Conservation (phyloP, 768 basidiomycete genomes). For the Macrolepiota fuliginosa region DNA sequence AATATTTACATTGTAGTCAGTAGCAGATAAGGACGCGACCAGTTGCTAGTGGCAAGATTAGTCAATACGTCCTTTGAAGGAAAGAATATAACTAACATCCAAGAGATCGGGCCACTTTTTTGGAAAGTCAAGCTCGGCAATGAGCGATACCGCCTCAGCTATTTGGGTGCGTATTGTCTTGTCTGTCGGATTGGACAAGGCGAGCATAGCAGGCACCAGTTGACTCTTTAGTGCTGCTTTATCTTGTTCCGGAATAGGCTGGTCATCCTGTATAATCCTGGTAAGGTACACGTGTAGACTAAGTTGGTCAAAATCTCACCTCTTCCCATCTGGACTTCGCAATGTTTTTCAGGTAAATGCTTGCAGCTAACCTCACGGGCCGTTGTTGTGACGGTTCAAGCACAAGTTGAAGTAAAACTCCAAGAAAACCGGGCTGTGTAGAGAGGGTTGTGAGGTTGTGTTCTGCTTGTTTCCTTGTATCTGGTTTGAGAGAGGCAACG, state of each 20-base stretch:
- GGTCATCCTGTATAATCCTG: slow-evolving; percentile 55
- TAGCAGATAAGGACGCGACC: slow-evolving; percentile 72
- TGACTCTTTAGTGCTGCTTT: slow-evolving; percentile 69
- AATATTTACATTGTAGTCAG: slow-evolving; percentile 83
- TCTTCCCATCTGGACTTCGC: slow-evolving; percentile 88
- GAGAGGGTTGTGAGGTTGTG: slow-evolving; percentile 67
- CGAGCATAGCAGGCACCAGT: slow-evolving; percentile 90
- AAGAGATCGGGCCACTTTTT: slow-evolving; percentile 84
- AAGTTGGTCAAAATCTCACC: slow-evolving; percentile 38
- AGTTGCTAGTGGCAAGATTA: slow-evolving; percentile 64
- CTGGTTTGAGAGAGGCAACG: slow-evolving; percentile 66
- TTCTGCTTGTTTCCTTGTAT: slow-evolving; percentile 79
- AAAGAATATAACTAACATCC: slow-evolving; percentile 58
- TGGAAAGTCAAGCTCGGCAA: slow-evolving; percentile 93
- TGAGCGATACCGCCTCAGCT: slow-evolving; percentile 88
- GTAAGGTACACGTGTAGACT: background rate
- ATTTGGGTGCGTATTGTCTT: slow-evolving; percentile 79
- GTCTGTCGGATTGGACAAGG: slow-evolving; percentile 70
- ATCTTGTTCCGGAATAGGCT: slow-evolving; percentile 69
- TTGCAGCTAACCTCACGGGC: slow-evolving; percentile 76
- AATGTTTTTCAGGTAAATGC: slow-evolving; percentile 91
- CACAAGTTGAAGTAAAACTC: slow-evolving; percentile 75
- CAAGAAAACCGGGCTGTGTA: slow-evolving; percentile 73
- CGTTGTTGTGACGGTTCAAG: slow-evolving; percentile 66
- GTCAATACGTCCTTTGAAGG: background rate